These are phyloP conservation scores for Alternaria angustiovoidea DNA, from an alignment of 2,329 filamentous ascomycete genomes.

Conservation along the genomic window DNA sequence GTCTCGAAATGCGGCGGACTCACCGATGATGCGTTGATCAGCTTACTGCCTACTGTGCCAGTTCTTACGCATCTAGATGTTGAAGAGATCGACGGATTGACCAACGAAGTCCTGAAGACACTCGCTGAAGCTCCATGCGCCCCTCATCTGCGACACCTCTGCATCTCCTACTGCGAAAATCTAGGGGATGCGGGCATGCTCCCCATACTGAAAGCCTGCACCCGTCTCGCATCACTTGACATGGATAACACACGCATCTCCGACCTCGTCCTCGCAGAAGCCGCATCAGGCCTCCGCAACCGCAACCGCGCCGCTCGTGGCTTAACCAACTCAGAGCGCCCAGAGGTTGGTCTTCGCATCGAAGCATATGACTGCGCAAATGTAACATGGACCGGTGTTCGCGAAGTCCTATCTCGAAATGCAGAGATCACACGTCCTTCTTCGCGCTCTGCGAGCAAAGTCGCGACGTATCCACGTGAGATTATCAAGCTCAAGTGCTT, in stretches of 20 bases:
- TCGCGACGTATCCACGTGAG: constrained; percentile 72
- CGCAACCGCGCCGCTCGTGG: constrained; percentile 62
- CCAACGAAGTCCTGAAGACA: constrained; percentile 76
- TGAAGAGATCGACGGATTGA: constrained; percentile 82
- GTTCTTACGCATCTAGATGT: constrained; percentile 85
- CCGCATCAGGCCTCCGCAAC: constrained; percentile 77
- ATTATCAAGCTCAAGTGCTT: constrained; percentile 91
- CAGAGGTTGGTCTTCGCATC: constrained; percentile 70
- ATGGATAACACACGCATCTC: constrained; percentile 95
- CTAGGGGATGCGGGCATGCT: constrained; percentile 85
- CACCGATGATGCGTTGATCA: constrained; percentile 75
- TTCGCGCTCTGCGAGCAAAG: constrained; percentile 35
- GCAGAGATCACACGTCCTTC: constrained; percentile 70
- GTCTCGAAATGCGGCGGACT: constrained; percentile 79
- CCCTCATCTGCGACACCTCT: constrained; percentile 76
- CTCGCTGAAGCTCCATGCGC: constrained; percentile 81
- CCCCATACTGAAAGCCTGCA: constrained; percentile 79
- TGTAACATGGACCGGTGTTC: constrained; percentile 90
- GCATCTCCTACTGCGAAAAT: constrained; percentile 88
- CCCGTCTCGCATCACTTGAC: constrained; percentile 73
- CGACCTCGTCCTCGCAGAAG: constrained; percentile 84
- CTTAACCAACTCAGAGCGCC: constrained; percentile 41
- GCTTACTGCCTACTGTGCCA: constrained; percentile 77
- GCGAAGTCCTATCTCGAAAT: constrained; percentile 86
- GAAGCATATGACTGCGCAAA: constrained; percentile 92